Evolutionary conservation across 208 protist genomes (phyloP).

Genomic region (Trypanosoma congolense): DNA sequence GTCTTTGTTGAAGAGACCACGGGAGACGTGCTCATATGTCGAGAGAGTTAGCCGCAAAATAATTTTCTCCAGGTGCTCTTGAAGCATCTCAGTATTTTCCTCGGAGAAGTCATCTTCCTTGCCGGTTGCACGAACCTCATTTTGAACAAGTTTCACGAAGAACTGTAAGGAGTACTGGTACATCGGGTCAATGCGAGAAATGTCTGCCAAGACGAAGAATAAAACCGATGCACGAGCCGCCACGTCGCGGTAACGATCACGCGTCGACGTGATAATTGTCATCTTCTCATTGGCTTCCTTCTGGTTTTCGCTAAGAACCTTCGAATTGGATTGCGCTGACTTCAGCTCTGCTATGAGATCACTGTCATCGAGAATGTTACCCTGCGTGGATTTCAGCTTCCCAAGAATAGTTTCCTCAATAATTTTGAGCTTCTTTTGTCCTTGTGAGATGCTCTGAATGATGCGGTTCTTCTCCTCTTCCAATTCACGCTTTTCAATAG

Average conservation of each 20-base stretch:
- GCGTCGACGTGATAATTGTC: slow-evolving; percentile 85
- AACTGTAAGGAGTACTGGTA: slow-evolving; percentile 98
- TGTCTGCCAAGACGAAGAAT: slow-evolving; percentile 94
- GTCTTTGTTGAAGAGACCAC: slow-evolving; percentile 97
- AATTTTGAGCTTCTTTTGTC: slow-evolving; percentile 88
- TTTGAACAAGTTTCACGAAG: slow-evolving; percentile 94
- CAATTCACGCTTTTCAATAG: slow-evolving; percentile 89
- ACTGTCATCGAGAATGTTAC: slow-evolving; percentile 95
- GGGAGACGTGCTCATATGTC: slow-evolving; percentile 95
- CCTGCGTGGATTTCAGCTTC: slow-evolving; percentile 81
- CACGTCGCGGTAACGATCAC: slow-evolving; percentile 87
- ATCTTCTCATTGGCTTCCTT: slow-evolving; percentile 91
- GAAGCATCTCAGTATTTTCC: slow-evolving; percentile 48
- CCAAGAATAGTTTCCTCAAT: slow-evolving; percentile 93
- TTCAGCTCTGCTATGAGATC: slow-evolving; percentile 92
- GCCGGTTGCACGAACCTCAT: slow-evolving; percentile 73
- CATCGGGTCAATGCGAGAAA: slow-evolving; percentile 96
- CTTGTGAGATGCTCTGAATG: slow-evolving; percentile 87
- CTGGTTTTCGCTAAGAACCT: slow-evolving; percentile 84
- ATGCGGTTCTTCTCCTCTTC: slow-evolving; percentile 95
- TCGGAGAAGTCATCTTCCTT: slow-evolving; percentile 53
- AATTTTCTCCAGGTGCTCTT: slow-evolving; percentile 72
- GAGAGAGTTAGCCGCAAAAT: slow-evolving; percentile 82
- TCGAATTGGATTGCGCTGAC: slow-evolving; percentile 88
- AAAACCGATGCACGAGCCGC: slow-evolving; percentile 89